A percentile compares a stretch with the other conserved stretches of the same genome.
Conservation (phyloP, 139 green algal genomes). For the Limnomonas spitsbergensis region DNA sequence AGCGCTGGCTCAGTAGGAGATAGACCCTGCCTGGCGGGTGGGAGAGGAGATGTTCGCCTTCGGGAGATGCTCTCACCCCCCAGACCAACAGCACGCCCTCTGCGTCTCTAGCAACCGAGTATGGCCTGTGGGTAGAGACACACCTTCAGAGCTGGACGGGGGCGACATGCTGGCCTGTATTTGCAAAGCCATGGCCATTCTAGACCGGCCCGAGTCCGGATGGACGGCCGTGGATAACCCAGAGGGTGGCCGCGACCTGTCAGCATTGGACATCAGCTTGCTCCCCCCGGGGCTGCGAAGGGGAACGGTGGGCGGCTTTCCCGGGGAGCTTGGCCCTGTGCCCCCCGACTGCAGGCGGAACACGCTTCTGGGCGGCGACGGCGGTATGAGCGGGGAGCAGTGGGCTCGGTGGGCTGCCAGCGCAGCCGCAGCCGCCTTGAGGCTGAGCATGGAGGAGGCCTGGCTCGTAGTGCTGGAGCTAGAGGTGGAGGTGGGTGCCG, state of each 20-base stretch:
- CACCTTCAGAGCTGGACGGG: not conserved
- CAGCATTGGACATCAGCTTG: not conserved
- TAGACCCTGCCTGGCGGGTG: too few relatives aligned
- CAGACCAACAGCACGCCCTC: too few relatives aligned
- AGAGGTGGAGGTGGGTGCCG: not conserved
- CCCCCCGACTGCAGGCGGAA: not conserved
- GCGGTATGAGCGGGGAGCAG: not conserved
- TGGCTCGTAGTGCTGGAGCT: not conserved
- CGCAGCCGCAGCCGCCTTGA: not conserved
- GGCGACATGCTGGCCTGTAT: not conserved
- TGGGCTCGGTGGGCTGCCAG: not conserved
- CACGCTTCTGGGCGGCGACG: not conserved
- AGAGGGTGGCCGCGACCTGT: not conserved
- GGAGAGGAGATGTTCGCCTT: too few relatives aligned
- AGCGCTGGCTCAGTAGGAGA: too few relatives aligned
- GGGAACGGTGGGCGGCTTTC: not conserved
- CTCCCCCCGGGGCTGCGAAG: not conserved
- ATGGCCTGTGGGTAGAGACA: too few relatives aligned
- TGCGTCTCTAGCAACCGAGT: too few relatives aligned
- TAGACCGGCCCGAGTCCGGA: too few relatives aligned
- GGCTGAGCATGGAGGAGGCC: not conserved
- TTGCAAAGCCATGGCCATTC: not conserved
- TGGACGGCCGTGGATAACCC: not conserved
- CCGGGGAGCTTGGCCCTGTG: not conserved
- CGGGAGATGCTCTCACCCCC: too few relatives aligned